These are phyloP conservation scores for Kluyveromyces siamensis DNA, from an alignment of 805 yeast genomes.

Conservation along the genomic window DNA sequence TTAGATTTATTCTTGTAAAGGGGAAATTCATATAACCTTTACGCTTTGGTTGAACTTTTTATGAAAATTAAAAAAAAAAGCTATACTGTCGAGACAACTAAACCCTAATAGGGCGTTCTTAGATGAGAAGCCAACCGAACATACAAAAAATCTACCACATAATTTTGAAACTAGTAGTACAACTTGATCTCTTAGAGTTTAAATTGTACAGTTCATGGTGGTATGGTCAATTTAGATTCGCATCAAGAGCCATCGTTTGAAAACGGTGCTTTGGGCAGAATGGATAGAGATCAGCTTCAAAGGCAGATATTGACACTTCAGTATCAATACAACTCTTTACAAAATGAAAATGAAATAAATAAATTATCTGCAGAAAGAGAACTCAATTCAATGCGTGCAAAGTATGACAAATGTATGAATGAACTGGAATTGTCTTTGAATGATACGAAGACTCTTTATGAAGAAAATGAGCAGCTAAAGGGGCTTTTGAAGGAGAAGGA, in stretches of 20 bases:
- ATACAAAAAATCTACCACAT: too few species aligned
- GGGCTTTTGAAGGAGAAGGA: slow-evolving; percentile 14
- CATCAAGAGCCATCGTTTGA: slow-evolving; percentile 6
- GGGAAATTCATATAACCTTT: neutral
- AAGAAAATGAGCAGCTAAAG: slow-evolving; percentile 20
- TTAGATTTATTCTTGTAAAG: neutral
- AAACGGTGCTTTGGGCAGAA: slow-evolving; percentile 3
- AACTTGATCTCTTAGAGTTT: slow-evolving; percentile 7
- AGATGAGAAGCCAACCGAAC: too few species aligned
- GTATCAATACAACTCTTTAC: slow-evolving; percentile 31
- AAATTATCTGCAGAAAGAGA: slow-evolving; percentile 17
- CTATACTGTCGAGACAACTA: too few species aligned
- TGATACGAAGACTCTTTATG: slow-evolving; percentile 30
- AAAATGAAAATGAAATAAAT: slow-evolving; percentile 32
- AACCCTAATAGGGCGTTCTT: too few species aligned
- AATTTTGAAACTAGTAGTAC: too few species aligned
- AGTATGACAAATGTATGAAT: slow-evolving; percentile 27
- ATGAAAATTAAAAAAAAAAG: neutral
- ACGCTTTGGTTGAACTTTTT: neutral
- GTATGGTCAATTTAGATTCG: slow-evolving; percentile 10
- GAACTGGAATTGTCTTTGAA: slow-evolving; percentile 25
- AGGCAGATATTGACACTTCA: slow-evolving; percentile 24
- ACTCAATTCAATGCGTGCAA: slow-evolving; percentile 17
- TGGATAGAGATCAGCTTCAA: slow-evolving; percentile 7
- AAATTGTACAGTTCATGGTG: slow-evolving; percentile 16